Conservation (phyloP, 2,329 filamentous ascomycete genomes). For the Malbranchea cinnamomea region DNA sequence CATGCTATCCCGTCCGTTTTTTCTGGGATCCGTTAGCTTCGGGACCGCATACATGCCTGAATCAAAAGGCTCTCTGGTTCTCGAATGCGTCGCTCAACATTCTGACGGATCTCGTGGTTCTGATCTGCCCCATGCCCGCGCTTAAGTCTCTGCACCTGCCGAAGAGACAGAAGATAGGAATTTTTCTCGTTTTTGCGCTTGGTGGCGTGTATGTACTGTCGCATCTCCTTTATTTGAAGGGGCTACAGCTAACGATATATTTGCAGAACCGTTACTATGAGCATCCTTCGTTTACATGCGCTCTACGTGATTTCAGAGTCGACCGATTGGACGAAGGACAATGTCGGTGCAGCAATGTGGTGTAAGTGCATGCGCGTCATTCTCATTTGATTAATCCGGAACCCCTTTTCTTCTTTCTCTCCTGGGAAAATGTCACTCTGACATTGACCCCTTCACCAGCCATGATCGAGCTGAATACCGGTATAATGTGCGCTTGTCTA, state of each 20-base stretch:
- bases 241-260: too few species aligned
- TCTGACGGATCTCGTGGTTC: slow-evolving; percentile 26
- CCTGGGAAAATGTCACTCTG: too few species aligned
- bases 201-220: slow-evolving; percentile 27
- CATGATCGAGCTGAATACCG: slow-evolving; percentile 21
- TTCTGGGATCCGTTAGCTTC: slow-evolving; percentile 35
- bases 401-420: too few species aligned
- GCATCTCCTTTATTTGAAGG: too few species aligned
- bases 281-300: too few species aligned
- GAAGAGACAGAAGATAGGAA: slow-evolving; percentile 25
- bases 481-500: slow-evolving; percentile 24
- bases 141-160: slow-evolving; percentile 28
- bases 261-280: too few species aligned
- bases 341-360: too few species aligned
- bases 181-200: slow-evolving; percentile 27
- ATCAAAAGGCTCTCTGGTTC: slow-evolving; percentile 34
- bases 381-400: too few species aligned
- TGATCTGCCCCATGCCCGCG: slow-evolving; percentile 30
- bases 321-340: too few species aligned
- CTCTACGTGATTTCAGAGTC: too few species aligned
- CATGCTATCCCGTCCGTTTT: slow-evolving; percentile 35
- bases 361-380: too few species aligned
- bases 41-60: slow-evolving; percentile 30
- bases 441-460: too few species aligned
- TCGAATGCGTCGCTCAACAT: slow-evolving; percentile 29